Conservation (phyloP, 352 stramenopile genomes). For the Phytophthora boehmeriae region DNA sequence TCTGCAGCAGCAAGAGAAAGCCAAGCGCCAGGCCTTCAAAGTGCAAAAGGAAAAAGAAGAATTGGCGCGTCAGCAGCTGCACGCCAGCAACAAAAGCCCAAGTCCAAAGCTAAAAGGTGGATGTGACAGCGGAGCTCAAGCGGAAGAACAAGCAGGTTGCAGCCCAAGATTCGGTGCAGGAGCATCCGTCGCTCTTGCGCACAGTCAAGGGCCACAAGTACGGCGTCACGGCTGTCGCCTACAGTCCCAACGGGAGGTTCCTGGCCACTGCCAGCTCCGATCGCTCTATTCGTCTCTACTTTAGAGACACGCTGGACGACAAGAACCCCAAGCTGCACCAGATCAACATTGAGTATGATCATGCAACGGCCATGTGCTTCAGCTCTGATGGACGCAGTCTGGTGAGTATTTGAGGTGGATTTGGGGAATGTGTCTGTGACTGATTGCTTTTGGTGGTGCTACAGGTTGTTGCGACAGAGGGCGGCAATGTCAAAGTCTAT, state of each 20-base stretch:
- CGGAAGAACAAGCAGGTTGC: constrained; percentile 40
- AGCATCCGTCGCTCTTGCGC: constrained; percentile 50
- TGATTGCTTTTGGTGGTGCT: neutral
- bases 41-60: constrained; percentile 59
- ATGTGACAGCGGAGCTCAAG: constrained; percentile 78
- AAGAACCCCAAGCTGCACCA: constrained; percentile 65
- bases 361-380: constrained; percentile 76
- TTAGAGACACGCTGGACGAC: constrained; percentile 64
- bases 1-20: constrained; percentile 52
- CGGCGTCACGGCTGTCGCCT: constrained; percentile 60
- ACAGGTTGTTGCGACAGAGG: constrained; percentile 68
- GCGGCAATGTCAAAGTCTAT: constrained; percentile 74
- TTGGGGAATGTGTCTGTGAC: neutral
- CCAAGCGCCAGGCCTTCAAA: constrained; percentile 41
- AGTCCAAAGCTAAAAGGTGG: constrained; percentile 70
- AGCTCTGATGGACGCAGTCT: constrained; percentile 77
- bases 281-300: constrained; percentile 73
- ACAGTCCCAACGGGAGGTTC: constrained; percentile 83
- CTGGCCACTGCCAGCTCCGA: constrained; percentile 76
- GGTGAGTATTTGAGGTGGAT: constrained; percentile 26
- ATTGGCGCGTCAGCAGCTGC: constrained; percentile 52
- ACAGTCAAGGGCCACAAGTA: constrained; percentile 80
- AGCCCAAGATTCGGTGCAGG: constrained; percentile 20
- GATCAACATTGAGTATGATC: constrained; percentile 83
- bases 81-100: constrained; percentile 62